phyloP scores from a whole-genome alignment of 495 filamentous ascomycete species.

The Podospora anserina region DNA sequence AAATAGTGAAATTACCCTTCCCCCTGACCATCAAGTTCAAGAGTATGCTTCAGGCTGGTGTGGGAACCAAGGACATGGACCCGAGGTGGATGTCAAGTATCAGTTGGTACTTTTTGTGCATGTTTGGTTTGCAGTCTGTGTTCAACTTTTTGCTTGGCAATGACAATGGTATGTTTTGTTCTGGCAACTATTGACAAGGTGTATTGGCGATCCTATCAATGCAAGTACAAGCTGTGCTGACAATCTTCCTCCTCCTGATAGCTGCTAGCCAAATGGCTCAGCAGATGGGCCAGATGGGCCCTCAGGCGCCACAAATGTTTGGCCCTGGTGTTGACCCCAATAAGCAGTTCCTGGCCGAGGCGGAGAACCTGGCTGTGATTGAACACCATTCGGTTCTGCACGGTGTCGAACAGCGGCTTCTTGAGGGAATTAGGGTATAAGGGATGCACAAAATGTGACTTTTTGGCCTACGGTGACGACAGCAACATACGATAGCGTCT shows the following conservation, averaged over 20 bases:
- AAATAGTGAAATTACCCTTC: conserved; percentile 88
- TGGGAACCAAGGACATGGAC: conserved; percentile 92
- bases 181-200: neutral
- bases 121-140: conserved; percentile 95
- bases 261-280: conserved; percentile 93
- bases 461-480: neutral
- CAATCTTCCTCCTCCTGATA: conserved; percentile 31
- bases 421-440: conserved; percentile 53
- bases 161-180: conserved; percentile 72
- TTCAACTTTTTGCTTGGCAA: conserved; percentile 95
- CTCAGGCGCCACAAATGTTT: conserved; percentile 66
- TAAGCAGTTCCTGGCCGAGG: conserved; percentile 86
- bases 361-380: conserved; percentile 90
- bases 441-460: neutral
- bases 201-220: neutral
- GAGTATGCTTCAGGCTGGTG: conserved; percentile 96
- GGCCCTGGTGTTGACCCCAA: conserved; percentile 92
- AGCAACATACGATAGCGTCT: neutral
- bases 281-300: conserved; percentile 84
- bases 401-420: conserved; percentile 77
- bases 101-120: conserved; percentile 97
- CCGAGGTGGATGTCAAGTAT: conserved; percentile 97
- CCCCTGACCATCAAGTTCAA: conserved; percentile 98
- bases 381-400: conserved; percentile 89
- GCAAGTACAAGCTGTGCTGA: neutral